These are phyloP conservation scores for Fonsecaea erecta DNA, from an alignment of 2,329 filamentous ascomycete species.

Conservation along the genomic window DNA sequence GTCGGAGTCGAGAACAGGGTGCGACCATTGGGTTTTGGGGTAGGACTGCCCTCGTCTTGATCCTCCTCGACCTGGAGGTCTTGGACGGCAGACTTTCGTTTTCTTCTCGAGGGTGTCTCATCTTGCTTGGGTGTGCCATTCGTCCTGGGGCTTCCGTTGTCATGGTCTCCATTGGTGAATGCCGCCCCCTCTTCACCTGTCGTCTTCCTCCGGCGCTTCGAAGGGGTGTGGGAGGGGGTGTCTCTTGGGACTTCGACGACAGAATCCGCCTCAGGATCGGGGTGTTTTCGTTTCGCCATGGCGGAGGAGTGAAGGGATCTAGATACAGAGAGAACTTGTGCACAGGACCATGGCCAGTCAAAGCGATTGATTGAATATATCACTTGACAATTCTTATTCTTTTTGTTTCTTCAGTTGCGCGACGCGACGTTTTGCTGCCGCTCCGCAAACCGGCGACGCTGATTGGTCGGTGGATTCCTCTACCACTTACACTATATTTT, in stretches of 20 bases:
- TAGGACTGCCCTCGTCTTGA: conserved; percentile 30
- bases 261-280: conserved; percentile 21
- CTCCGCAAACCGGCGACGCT: conserved; percentile 28
- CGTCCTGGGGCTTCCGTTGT: conserved; percentile 30
- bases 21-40: conserved; percentile 41
- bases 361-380: neutral
- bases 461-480: conserved; percentile 23
- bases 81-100: conserved; percentile 20
- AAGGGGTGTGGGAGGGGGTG: too few species aligned
- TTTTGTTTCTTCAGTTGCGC: conserved; percentile 4
- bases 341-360: neutral
- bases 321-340: neutral
- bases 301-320: neutral
- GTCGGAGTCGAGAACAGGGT: conserved; percentile 49
- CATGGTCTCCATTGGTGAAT: conserved; percentile 13
- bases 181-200: neutral
- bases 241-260: conserved; percentile 9
- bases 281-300: conserved; percentile 30
- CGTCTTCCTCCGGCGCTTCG: conserved; percentile 28
- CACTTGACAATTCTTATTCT: neutral
- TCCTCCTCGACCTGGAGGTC: conserved; percentile 25
- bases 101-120: conserved; percentile 32
- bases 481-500: neutral
- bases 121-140: conserved; percentile 48
- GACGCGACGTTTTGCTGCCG: conserved; percentile 13